Evolutionary conservation across 1,284 basidiomycete genomes (phyloP), one percentile per base, ranked within the genome.

Genomic region (Takashimella koratensis): DNA sequence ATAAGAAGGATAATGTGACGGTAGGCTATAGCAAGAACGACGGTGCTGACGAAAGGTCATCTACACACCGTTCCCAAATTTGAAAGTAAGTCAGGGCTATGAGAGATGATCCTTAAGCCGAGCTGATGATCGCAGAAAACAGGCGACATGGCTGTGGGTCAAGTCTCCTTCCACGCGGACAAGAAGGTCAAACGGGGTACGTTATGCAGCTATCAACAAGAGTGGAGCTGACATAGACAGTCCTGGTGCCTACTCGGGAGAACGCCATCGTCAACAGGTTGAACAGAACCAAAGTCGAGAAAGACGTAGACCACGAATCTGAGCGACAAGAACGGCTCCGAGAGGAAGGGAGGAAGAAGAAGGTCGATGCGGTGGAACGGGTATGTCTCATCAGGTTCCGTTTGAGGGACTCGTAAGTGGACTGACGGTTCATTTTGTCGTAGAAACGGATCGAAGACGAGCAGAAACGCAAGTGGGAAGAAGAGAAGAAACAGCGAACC

Each of bases 71-170:
- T 88, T 83, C 13, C 83, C 85, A 55, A 95, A 94, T 71, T 79
- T 95, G 54, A 93, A 94, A 83, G 90, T 90, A 48, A 24, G 77
- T 49, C 13, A 39, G 5, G 13, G 6, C 20, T 24, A 12, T 5
- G 4, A 22, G 21, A 24, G 21, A 16, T 22, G 19, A 47, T 12
- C 5, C 48, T n/a, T n/a, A n/a, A n/a, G n/a, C n/a, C n/a, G n/a
- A n/a, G n/a, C n/a, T n/a, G n/a, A n/a, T 53, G 43, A 52, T 25
- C 8, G n/a, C 56, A 91, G 88, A 97, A 97, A 90, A 87, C 88
- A 6, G 93, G 93, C 0, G 91, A 95, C 69, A 95, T 95, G 91
- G 91, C 90, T 0, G 86, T 94, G 2, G 95, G 96, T 0, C 87
- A 94, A 66, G 96, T 98, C 0, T 87, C 90, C 0, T 98, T 98